Percentiles rank a stretch among this genome's conserved stretches.
Conservation (phyloP, 352 stramenopile genomes). For the Pythium phragmiticola region DNA sequence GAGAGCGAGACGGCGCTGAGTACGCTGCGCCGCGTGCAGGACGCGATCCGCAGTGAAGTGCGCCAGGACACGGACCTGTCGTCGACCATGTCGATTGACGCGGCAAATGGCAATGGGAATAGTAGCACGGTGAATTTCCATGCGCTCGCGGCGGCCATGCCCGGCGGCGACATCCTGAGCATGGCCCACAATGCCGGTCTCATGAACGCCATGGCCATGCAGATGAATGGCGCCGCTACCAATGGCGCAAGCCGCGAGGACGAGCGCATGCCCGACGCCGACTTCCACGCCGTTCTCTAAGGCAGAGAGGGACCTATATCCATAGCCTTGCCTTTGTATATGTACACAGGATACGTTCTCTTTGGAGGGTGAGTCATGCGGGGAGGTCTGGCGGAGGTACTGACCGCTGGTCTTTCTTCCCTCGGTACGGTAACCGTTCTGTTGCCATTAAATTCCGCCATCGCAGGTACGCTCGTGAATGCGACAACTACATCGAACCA, state of each 20-base stretch:
- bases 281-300: constrained; percentile 28
- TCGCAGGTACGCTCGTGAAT: too few relatives aligned
- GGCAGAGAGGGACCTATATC: too few relatives aligned
- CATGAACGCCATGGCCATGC: constrained; percentile 26
- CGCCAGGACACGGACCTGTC: constrained; percentile 22
- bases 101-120: constrained; percentile 1
- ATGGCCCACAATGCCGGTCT: constrained; percentile 23
- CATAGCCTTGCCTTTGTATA: too few relatives aligned
- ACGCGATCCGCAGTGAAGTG: constrained; percentile 43
- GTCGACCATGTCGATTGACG: constrained; percentile 23
- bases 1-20: constrained; percentile 53
- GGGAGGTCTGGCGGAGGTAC: too few relatives aligned
- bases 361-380: too few relatives aligned
- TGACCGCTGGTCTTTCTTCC: too few relatives aligned
- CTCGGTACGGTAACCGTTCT: too few relatives aligned
- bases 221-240: constrained; percentile 12
- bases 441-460: too few relatives aligned
- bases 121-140: constrained; percentile 9
- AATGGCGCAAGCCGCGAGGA: constrained; percentile 6
- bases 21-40: constrained; percentile 59
- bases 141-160: constrained; percentile 5
- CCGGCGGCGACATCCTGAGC: constrained; percentile 16
- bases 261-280: constrained; percentile 12
- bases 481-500: too few relatives aligned
- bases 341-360: too few relatives aligned